These are phyloP conservation scores for Endotrypanum monterogeii DNA, from an alignment of 208 protist species.

Conservation along the genomic window DNA sequence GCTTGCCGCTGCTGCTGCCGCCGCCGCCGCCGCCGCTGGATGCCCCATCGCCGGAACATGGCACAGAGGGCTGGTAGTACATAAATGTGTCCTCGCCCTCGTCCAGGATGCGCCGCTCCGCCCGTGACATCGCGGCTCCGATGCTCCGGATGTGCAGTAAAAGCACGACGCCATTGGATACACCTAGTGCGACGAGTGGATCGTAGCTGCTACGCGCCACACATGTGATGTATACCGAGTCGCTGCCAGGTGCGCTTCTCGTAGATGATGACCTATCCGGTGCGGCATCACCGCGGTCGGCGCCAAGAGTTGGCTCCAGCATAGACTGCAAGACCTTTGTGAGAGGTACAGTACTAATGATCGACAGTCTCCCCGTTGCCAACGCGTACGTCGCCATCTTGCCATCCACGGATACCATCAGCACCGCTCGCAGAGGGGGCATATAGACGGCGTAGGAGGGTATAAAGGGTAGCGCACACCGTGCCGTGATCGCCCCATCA, in stretches of 20 bases:
- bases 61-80: conserved; percentile 24
- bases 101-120: conserved; percentile 22
- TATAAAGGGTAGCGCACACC: conserved; percentile 75
- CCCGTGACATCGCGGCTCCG: conserved; percentile 16
- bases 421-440: conserved; percentile 46
- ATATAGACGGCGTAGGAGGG: conserved; percentile 74
- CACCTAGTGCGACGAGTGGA: conserved; percentile 75
- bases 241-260: background rate
- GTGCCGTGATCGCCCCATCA: conserved; percentile 40
- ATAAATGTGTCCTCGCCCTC: conserved; percentile 41
- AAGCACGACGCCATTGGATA: conserved; percentile 54
- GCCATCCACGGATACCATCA: conserved; percentile 68
- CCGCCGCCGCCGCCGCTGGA: background rate
- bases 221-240: conserved; percentile 39
- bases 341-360: conserved; percentile 43
- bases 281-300: background rate
- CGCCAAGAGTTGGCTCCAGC: conserved; percentile 12
- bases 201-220: conserved; percentile 70
- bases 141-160: conserved; percentile 51
- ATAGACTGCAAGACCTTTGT: conserved; percentile 13
- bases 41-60: background rate
- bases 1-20: background rate
- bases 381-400: conserved; percentile 67
- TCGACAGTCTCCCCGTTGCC: conserved; percentile 33
- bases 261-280: background rate